These are phyloP conservation scores for Incumbomyces lentus DNA, from an alignment of 2,329 filamentous ascomycete genomes.

Conservation along the genomic window DNA sequence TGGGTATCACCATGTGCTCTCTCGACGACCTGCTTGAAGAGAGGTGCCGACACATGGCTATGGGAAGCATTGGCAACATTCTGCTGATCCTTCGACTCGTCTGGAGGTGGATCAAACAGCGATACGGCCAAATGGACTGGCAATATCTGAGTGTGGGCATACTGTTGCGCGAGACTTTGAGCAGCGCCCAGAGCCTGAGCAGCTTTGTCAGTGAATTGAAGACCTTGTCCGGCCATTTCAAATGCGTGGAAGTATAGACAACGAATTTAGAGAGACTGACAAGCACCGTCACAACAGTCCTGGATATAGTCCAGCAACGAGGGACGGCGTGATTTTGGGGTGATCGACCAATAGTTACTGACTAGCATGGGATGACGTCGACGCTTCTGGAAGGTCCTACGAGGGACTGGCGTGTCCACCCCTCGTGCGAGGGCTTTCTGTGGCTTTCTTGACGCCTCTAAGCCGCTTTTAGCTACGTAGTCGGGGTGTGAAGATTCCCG, in stretches of 20 bases:
- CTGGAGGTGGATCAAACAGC: conserved; percentile 36
- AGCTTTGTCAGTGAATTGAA: conserved; percentile 83
- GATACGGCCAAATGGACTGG: conserved; percentile 73
- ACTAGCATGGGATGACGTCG: no score
- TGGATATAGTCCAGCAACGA: no score
- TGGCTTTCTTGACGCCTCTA: no score
- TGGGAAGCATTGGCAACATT: conserved; percentile 54
- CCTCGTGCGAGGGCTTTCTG: neutral
- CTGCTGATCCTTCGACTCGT: conserved; percentile 69
- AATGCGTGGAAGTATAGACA: no score
- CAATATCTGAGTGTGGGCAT: conserved; percentile 80
- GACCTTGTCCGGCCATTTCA: conserved; percentile 33
- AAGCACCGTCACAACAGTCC: no score
- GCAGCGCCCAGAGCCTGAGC: conserved; percentile 83
- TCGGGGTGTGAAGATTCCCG: no score
- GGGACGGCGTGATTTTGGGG: no score
- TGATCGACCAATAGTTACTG: no score
- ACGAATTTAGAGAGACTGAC: no score
- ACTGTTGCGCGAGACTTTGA: conserved; percentile 77
- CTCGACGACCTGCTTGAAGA: conserved; percentile 92
- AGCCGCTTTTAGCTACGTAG: no score
- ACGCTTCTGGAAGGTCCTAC: no score
- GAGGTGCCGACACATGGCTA: conserved; percentile 52
- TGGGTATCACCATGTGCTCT: conserved; percentile 88
- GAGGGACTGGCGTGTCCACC: neutral